phyloP scores from a whole-genome alignment of 352 stramenopile species.

The Globisporangium perplexum region DNA sequence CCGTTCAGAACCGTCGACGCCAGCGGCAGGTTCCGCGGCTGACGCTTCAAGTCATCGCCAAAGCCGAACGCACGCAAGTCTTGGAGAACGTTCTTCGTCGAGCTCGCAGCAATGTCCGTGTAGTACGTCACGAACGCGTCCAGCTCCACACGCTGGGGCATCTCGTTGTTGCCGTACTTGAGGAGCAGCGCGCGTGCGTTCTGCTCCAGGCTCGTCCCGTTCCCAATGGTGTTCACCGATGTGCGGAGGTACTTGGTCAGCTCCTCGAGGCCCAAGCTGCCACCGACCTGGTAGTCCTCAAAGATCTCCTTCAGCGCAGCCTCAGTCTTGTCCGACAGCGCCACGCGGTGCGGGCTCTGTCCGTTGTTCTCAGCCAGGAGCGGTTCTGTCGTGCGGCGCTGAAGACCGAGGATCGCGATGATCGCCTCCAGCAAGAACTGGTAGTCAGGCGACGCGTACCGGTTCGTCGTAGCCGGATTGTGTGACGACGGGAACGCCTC shows the following conservation, averaged over 20 bases:
- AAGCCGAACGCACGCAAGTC: constrained; percentile 79
- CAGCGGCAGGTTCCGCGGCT: constrained; percentile 23
- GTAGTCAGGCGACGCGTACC: constrained; percentile 79
- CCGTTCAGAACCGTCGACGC: constrained; percentile 36
- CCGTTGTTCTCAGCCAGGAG: constrained; percentile 59
- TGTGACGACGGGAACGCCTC: constrained; percentile 66
- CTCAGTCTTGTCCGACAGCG: constrained; percentile 68
- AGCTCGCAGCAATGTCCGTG: constrained; percentile 65
- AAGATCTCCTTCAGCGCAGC: constrained; percentile 73
- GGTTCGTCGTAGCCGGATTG: constrained; percentile 25
- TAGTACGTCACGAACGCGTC: constrained; percentile 82
- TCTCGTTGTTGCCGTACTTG: constrained; percentile 61
- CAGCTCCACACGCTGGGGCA: constrained; percentile 43
- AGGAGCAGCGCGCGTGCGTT: constrained; percentile 57
- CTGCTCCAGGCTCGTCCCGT: constrained; percentile 45
- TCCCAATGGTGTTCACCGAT: constrained; percentile 52
- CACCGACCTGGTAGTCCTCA: constrained; percentile 48
- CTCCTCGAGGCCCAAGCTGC: constrained; percentile 45
- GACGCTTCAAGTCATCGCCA: constrained; percentile 71
- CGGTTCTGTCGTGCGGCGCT: constrained; percentile 51
- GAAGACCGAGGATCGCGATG: constrained; percentile 76
- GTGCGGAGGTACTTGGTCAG: constrained; percentile 65
- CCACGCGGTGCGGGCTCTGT: constrained; percentile 65
- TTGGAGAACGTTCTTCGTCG: constrained; percentile 74
- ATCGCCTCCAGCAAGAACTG: constrained; percentile 88